Percentiles rank a stretch among this genome's conserved stretches.
These are phyloP conservation scores for Ceratocystis papillata DNA, from an alignment of 2,329 filamentous ascomycete species.

Conservation along the genomic window DNA sequence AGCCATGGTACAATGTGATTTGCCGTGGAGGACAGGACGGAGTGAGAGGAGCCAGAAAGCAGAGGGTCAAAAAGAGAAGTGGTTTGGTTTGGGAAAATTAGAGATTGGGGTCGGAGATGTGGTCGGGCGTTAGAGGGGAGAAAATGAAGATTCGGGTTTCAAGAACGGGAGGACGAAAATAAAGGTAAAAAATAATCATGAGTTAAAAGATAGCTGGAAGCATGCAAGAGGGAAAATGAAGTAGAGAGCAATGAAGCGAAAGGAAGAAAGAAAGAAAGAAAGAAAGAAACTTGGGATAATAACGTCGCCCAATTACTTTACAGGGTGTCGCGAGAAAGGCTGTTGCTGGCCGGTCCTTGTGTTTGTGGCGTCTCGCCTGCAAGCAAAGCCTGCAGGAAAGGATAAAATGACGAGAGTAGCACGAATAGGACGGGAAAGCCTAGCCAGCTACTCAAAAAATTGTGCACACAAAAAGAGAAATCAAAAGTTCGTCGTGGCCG, in stretches of 20 bases:
- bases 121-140: not conserved
- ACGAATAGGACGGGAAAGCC: not conserved
- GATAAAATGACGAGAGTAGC: not conserved
- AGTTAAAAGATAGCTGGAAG: not conserved
- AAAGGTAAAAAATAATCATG: not conserved
- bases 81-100: not conserved
- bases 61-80: not conserved
- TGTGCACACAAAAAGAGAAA: not conserved
- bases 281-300: not conserved
- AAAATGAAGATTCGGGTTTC: not conserved
- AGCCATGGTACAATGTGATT: not conserved
- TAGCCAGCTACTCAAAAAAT: not conserved
- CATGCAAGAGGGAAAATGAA: not conserved
- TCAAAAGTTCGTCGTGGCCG: not conserved
- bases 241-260: not conserved
- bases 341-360: not conserved
- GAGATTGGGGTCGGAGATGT: not conserved
- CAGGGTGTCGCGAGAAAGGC: constrained; percentile 9
- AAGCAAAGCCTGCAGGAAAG: constrained; percentile 3
- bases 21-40: too few species aligned
- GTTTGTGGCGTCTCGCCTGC: constrained; percentile 1
- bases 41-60: too few species aligned
- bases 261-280: not conserved
- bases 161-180: not conserved
- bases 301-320: not conserved